Base-by-base conservation (phyloP, 2,329 filamentous ascomycete genomes). In the Colletotrichum sp. region DNA sequence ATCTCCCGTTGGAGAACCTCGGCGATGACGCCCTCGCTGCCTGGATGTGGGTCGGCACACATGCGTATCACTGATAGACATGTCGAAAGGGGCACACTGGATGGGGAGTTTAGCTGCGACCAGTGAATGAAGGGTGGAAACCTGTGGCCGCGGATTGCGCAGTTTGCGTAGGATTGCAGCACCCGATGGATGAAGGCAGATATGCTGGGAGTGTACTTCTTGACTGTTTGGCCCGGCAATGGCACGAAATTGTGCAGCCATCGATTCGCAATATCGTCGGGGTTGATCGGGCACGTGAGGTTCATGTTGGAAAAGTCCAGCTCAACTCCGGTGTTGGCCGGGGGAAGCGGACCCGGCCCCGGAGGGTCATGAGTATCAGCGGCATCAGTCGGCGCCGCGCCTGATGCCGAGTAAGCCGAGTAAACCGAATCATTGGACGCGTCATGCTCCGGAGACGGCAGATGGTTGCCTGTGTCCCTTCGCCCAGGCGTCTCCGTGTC, bases 241-340 rank as follows among this genome's bases (percentile, higher is more conserved):
- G 88, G 88, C 7, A 90, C 85, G 44, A 86, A 89, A 3, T 85
- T 80, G 36, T 88, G 85, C 30, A 90, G 80, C 88, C 88, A 90
- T 13, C 88, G 87, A 55, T 87, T 88, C 15, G 83, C 84, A 65
- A 90, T 89, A 18, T 85, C 85, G 28, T 88, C 85, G 1, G 84
- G 85, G 63, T 89, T 84, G 77, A 90, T 88, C 3, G 87, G 86
- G 72, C 87, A 89, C 1, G 85, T 73, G 8, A 90, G 82, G 15
- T 85, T 82, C 3, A 84, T 71, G 15, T 70, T 49, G 7, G 82
- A 79, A 68, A 88, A 88, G 63, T 86, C 79, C 28, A 84, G 79
- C n/a, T 26, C 24, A 8, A 71, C 71, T 24, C 67, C 57, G 32
- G 21, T 15, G 7, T 12, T 39, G 30, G 26, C 34, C 12, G 30